Base-by-base conservation (phyloP, 768 basidiomycete species). In the Phlebiopsis gigantea region DNA sequence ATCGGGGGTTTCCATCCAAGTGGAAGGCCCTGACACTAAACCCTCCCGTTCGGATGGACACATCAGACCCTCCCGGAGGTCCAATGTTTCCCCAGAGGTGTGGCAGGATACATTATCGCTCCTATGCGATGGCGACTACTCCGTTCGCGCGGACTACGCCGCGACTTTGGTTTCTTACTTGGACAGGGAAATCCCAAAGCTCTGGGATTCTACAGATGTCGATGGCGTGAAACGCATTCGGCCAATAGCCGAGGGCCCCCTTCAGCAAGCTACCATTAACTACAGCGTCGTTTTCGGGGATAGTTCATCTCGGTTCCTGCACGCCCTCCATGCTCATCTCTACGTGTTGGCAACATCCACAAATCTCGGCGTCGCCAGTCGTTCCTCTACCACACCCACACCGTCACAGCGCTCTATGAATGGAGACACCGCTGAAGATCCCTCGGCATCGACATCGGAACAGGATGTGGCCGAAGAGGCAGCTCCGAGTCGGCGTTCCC, bases 41-140 rank as follows among this genome's bases (percentile, higher is more conserved):
- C 52, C 61, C 4, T 42, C 54, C 19, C 44, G 52, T 10, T 55
- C 57, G 26, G 64, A 68, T 12, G 63, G 61, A 4, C 69, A 69
- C 8, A 54, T 73, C 46, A 76, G 75, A 22, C 66, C 71, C 24
- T 75, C 82, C n/a, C 77, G 83, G 51, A 75, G 90, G 57, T 84
- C 83, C 9, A 78, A 78, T 59, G 80, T 97, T 29, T 77, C 87
- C 2, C 86, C 88, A 26, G 92, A 93, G 65, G 81, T 88, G 30
- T 96, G 93, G 93, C 90, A 93, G 67, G 93, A 96, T 59, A 94
- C 90, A 1, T 70, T 96, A 44, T 87, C 86, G 47, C 75, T 97
- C 25, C 71, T 96, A 4, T 95, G 92, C 66, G 92, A 96, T 66
- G 69, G 72, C 12, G 85, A 91, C 56, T 86, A 81, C 63, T 73